Conservation (phyloP, 2,329 filamentous ascomycete species). For the Stromatinia cepivora region DNA sequence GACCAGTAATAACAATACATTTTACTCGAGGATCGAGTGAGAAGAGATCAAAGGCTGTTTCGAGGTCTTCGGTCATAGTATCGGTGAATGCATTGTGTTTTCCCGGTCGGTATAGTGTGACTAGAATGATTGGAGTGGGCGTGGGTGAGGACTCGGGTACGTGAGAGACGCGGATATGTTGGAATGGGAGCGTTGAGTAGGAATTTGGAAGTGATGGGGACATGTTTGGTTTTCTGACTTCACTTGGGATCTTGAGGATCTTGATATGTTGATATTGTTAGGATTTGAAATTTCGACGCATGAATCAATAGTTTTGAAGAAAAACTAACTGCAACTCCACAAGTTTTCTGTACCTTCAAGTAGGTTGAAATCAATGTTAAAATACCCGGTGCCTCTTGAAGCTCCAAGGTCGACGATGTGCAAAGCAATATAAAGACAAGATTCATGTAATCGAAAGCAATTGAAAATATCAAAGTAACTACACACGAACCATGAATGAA, state of each 20-base stretch:
- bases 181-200: slow-evolving; percentile 48
- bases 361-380: background rate
- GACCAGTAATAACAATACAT: slow-evolving; percentile 55
- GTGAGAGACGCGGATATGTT: slow-evolving; percentile 51
- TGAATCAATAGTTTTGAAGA: background rate
- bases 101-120: slow-evolving; percentile 63
- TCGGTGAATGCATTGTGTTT: slow-evolving; percentile 70
- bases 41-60: slow-evolving; percentile 52
- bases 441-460: background rate
- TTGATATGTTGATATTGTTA: background rate
- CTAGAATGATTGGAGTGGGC: slow-evolving; percentile 61
- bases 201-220: slow-evolving; percentile 34
- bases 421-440: background rate
- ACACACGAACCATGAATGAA: background rate
- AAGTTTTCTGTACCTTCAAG: background rate
- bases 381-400: background rate
- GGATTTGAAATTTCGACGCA: background rate
- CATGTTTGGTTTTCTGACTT: background rate
- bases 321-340: no score
- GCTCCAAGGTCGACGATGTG: background rate
- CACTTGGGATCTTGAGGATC: background rate
- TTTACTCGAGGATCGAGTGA: slow-evolving; percentile 56
- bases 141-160: slow-evolving; percentile 52
- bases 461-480: background rate
- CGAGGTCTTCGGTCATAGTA: slow-evolving; percentile 62